phyloP scores from a whole-genome alignment of 2,329 filamentous ascomycete genomes.

The Aspergillus costaricaensis region DNA sequence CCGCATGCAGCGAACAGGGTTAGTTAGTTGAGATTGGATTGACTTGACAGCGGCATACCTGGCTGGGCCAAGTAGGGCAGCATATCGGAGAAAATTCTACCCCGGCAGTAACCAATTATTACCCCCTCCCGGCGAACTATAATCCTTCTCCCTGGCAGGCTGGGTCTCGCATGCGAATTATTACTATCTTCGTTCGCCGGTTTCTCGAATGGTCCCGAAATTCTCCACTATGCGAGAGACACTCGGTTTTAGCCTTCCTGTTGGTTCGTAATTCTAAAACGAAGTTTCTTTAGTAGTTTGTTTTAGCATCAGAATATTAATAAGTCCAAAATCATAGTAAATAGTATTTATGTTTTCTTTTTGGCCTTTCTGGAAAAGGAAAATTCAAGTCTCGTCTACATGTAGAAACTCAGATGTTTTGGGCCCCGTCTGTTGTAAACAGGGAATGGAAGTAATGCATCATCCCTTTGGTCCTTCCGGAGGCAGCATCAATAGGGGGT shows the following conservation, averaged over 20 bases:
- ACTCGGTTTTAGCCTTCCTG: no score
- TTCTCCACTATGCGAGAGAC: no score
- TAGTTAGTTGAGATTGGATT: neutral
- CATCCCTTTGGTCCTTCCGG: constrained; percentile 9
- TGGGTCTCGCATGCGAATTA: neutral
- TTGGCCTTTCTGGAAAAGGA: neutral
- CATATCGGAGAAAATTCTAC: constrained; percentile 16
- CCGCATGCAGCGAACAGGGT: neutral
- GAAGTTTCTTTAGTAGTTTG: no score
- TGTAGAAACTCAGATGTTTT: constrained; percentile 3
- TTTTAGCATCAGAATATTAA: neutral
- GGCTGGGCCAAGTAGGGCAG: constrained; percentile 9
- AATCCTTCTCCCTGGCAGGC: neutral
- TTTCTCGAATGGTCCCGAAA: neutral
- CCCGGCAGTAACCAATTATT: constrained; percentile 9
- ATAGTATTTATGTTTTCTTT: neutral
- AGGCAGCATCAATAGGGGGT: neutral
- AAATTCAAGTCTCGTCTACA: constrained; percentile 10
- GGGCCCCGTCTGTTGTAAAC: neutral
- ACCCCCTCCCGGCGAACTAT: neutral
- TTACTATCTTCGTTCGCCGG: neutral
- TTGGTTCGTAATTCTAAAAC: no score
- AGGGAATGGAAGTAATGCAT: constrained; percentile 4
- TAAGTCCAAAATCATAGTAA: neutral
- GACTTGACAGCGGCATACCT: constrained; percentile 13